Conservation (phyloP, 1,139 yeast species). For the Geotrichum aggregatum region DNA sequence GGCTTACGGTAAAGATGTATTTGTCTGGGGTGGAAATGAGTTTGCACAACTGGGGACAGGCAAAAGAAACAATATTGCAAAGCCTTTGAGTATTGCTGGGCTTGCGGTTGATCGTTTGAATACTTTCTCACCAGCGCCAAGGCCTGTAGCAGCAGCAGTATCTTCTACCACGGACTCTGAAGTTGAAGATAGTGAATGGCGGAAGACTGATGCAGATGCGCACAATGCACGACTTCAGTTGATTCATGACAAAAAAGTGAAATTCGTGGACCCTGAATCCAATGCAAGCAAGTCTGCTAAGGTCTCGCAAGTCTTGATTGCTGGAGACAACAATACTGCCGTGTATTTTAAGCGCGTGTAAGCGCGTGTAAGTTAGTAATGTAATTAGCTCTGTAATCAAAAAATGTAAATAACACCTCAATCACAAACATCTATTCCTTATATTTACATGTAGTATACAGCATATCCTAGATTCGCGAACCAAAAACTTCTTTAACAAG, state of each 20-base stretch:
- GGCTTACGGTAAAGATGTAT: constrained; percentile 46
- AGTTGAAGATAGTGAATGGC: constrained; percentile 17
- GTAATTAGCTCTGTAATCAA: neutral
- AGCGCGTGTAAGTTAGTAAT: constrained; percentile 10
- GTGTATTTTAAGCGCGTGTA: constrained; percentile 44
- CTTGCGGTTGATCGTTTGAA: constrained; percentile 20
- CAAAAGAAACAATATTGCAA: constrained; percentile 54
- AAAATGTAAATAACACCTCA: neutral
- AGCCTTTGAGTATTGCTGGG: constrained; percentile 48
- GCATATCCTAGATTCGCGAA: constrained; percentile 1
- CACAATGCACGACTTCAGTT: constrained; percentile 50
- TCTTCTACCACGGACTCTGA: constrained; percentile 17
- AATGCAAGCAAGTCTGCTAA: constrained; percentile 28
- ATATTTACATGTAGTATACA: too few relatives aligned
- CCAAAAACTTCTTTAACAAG: constrained; percentile 29
- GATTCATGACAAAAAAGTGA: constrained; percentile 32
- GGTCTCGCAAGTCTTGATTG: constrained; percentile 55
- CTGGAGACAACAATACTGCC: constrained; percentile 62
- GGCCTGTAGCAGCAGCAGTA: neutral
- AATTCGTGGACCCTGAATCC: constrained; percentile 27
- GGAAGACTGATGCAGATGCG: constrained; percentile 27
- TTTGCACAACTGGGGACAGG: constrained; percentile 84
- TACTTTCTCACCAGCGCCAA: constrained; percentile 13
- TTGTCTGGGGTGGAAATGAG: constrained; percentile 81
- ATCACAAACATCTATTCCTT: too few relatives aligned